A percentile compares a stretch with the other conserved stretches of the same genome.
These are phyloP conservation scores for Cladosporium sp. DNA, from an alignment of 2,329 filamentous ascomycete genomes.

Conservation along the genomic window DNA sequence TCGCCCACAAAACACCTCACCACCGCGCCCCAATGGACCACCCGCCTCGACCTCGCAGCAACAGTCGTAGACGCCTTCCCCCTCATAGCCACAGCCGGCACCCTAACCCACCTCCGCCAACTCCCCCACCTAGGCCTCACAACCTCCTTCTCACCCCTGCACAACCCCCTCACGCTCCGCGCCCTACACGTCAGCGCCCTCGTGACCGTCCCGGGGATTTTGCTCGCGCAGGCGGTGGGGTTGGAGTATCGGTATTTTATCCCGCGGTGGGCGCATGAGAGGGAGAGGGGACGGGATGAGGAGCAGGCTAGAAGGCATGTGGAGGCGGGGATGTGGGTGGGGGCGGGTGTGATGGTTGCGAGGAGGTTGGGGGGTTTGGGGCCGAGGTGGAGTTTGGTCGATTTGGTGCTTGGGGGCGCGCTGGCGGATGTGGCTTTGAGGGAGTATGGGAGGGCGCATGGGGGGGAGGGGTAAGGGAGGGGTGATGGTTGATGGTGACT, in stretches of 20 bases:
- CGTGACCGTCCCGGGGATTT: slow-evolving; percentile 20
- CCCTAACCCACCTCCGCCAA: slow-evolving; percentile 24
- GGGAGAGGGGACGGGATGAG: slow-evolving; percentile 28
- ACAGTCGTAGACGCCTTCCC: slow-evolving; percentile 27
- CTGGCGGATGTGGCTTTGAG: slow-evolving; percentile 28
- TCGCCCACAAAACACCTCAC: slow-evolving; percentile 16
- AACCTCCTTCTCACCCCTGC: slow-evolving; percentile 24
- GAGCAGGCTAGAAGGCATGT: slow-evolving; percentile 28
- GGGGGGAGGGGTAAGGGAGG: not conserved
- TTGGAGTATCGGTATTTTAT: slow-evolving; percentile 26
- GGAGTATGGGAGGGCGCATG: slow-evolving; percentile 31
- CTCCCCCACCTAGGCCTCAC: slow-evolving; percentile 26
- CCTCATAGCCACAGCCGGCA: slow-evolving; percentile 24
- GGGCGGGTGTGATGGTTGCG: slow-evolving; percentile 20
- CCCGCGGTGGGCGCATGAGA: slow-evolving; percentile 27
- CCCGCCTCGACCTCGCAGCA: slow-evolving; percentile 26
- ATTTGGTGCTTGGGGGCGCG: slow-evolving; percentile 27
- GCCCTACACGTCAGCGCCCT: slow-evolving; percentile 25
- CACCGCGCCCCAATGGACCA: slow-evolving; percentile 17
- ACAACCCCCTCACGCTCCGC: slow-evolving; percentile 25
- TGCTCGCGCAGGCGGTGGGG: slow-evolving; percentile 23
- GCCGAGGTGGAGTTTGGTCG: slow-evolving; percentile 24
- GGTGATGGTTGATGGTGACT: not conserved
- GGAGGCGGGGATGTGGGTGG: slow-evolving; percentile 26
- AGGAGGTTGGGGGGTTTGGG: slow-evolving; percentile 23